Conservation (phyloP, 2,329 filamentous ascomycete genomes). For the Rachicladosporium sp. region DNA sequence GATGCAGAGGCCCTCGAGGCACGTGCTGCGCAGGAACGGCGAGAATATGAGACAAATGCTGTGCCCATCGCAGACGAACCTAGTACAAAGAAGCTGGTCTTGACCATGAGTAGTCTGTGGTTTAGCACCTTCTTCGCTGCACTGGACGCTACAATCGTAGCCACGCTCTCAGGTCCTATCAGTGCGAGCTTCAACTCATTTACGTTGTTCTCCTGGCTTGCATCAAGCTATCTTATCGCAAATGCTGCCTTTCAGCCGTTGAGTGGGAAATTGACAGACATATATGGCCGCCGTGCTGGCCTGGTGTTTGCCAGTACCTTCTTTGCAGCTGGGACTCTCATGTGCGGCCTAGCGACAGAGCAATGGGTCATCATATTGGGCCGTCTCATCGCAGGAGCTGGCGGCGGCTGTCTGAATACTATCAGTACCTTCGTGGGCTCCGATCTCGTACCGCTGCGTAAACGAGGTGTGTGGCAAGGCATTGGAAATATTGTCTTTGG, state of each 20-base stretch:
- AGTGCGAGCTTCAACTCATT: constrained; percentile 72
- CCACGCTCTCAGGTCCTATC: constrained; percentile 73
- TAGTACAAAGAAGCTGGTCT: constrained; percentile 33
- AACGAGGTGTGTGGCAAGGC: constrained; percentile 69
- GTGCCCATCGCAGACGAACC: constrained; percentile 29
- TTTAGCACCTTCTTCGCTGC: constrained; percentile 44
- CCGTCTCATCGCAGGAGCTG: constrained; percentile 67
- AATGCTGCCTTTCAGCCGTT: constrained; percentile 80
- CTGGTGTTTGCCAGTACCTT: constrained; percentile 68
- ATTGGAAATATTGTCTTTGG: constrained; percentile 76
- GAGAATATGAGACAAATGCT: constrained; percentile 18
- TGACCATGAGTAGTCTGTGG: constrained; percentile 40
- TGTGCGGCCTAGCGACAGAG: constrained; percentile 61
- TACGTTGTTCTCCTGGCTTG: constrained; percentile 74
- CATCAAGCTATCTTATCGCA: constrained; percentile 74
- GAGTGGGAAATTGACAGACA: constrained; percentile 75
- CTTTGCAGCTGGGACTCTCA: constrained; percentile 68
- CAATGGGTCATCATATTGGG: constrained; percentile 63
- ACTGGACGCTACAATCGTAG: constrained; percentile 67
- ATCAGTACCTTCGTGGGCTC: constrained; percentile 52
- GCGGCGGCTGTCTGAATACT: constrained; percentile 47
- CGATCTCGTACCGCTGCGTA: constrained; percentile 61
- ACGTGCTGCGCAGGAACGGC: constrained; percentile 20
- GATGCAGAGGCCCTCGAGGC: constrained; percentile 14
- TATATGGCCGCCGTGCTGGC: constrained; percentile 69